Conservation (phyloP, 1,284 basidiomycete species). For the Pulchroboletus neoregius region DNA sequence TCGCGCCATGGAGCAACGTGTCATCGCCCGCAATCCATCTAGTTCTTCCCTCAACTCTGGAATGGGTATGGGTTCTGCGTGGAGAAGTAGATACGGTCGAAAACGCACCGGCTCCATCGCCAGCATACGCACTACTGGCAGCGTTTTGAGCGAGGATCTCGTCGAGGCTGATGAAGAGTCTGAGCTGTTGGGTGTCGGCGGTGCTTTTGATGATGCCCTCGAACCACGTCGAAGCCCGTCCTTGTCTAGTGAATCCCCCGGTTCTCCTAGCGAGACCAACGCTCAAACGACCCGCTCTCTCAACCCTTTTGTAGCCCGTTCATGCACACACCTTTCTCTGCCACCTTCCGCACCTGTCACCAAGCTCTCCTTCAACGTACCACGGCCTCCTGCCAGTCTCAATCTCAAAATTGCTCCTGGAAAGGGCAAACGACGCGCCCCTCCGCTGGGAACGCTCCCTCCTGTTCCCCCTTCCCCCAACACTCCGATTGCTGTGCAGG, state of each 20-base stretch:
- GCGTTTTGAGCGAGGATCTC: conserved; percentile 71
- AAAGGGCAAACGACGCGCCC: conserved; percentile 56
- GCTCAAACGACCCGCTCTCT: conserved; percentile 10
- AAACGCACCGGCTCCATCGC: conserved; percentile 70
- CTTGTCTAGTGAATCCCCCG: conserved; percentile 34
- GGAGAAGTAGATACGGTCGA: conserved; percentile 61
- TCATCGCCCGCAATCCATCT: conserved; percentile 67
- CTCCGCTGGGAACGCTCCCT: conserved; percentile 57
- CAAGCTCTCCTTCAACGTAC: conserved; percentile 48
- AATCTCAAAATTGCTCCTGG: conserved; percentile 45
- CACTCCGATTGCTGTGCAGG: conserved; percentile 42
- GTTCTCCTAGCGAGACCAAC: conserved; percentile 29
- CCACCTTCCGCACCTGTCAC: conserved; percentile 37
- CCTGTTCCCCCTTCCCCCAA: conserved; percentile 67
- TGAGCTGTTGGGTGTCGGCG: conserved; percentile 63
- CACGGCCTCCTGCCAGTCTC: conserved; percentile 45
- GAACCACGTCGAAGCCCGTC: conserved; percentile 35
- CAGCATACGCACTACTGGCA: conserved; percentile 61
- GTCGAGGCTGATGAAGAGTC: conserved; percentile 78
- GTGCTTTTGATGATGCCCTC: conserved; percentile 54
- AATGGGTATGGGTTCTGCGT: conserved; percentile 61
- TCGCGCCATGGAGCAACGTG: conserved; percentile 78
- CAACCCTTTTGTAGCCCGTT: conserved; percentile 8
- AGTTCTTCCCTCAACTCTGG: conserved; percentile 62
- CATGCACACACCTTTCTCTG: conserved; percentile 10